A percentile compares a stretch with the other conserved stretches of the same genome.
Conservation (phyloP, 192 early-diverging fungal species). For the Neocallimastix lanati region DNA sequence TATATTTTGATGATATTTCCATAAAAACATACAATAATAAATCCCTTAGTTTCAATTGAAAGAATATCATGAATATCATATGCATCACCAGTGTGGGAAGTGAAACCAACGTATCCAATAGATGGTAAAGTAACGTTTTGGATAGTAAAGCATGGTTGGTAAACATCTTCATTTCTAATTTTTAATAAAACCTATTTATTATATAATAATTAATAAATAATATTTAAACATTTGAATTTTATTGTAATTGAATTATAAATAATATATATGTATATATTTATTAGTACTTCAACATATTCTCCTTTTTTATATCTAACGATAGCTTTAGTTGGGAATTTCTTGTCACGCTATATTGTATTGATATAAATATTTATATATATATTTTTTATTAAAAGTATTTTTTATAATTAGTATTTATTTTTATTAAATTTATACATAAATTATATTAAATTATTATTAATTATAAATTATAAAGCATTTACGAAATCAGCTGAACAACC, state of each 20-base stretch:
- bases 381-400: no score
- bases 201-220: no score
- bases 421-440: no score
- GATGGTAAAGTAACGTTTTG: constrained; percentile 57
- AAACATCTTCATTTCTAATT: constrained; percentile 39
- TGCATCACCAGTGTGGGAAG: constrained; percentile 80
- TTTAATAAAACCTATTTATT: constrained; percentile 31
- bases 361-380: no score
- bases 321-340: not conserved
- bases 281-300: not conserved
- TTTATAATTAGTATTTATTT: no score
- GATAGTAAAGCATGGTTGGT: constrained; percentile 68
- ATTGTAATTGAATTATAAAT: no score
- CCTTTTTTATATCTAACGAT: not conserved
- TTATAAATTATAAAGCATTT: no score
- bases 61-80: constrained; percentile 32
- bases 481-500: constrained; percentile 5
- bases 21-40: not conserved
- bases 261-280: no score
- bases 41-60: not conserved
- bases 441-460: no score
- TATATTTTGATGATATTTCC: no score
- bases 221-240: no score
- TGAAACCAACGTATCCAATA: constrained; percentile 74
- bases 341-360: not conserved